phyloP scores from a whole-genome alignment of 768 basidiomycete genomes.

The Rhodotorula diobovata region DNA sequence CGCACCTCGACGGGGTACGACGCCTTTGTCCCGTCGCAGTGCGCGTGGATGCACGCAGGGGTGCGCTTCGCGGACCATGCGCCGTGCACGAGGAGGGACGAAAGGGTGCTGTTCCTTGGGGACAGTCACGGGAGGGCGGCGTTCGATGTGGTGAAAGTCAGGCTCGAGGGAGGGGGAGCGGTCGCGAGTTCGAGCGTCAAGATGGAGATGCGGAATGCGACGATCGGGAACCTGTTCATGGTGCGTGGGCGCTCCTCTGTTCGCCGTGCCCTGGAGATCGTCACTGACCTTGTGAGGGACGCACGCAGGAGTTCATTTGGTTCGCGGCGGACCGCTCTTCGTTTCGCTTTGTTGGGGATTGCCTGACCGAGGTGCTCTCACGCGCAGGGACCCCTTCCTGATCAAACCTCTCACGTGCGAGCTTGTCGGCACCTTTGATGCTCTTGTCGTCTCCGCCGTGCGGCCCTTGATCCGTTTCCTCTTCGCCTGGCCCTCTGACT shows the following conservation, averaged over 20 bases:
- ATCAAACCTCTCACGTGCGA: slow-evolving; percentile 1
- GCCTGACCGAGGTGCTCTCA: too few species aligned
- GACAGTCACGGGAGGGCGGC: slow-evolving; percentile 22
- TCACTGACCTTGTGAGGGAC: neutral
- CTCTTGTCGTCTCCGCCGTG: slow-evolving; percentile 17
- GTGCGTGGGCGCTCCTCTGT: neutral
- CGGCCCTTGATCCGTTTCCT: neutral
- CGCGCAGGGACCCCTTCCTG: slow-evolving; percentile 18
- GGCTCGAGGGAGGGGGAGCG: slow-evolving; percentile 19
- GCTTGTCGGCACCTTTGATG: slow-evolving; percentile 11
- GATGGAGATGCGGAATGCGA: neutral
- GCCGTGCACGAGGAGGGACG: neutral
- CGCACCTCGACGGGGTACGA: slow-evolving; percentile 18
- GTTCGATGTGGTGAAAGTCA: slow-evolving; percentile 10
- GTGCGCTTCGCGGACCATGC: slow-evolving; percentile 19
- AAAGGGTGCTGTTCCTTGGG: slow-evolving; percentile 15
- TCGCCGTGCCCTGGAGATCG: too few species aligned
- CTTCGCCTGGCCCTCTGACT: neutral
- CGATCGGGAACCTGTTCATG: slow-evolving; percentile 2
- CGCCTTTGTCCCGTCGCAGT: slow-evolving; percentile 2
- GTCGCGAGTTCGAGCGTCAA: slow-evolving; percentile 17
- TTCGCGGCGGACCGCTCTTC: neutral
- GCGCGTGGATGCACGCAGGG: slow-evolving; percentile 9
- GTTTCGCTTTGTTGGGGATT: neutral
- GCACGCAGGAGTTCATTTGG: slow-evolving; percentile 4